Conservation (phyloP, 225 moss, liverwort and hornwort genomes). For the Thuidium tamariscinum region DNA sequence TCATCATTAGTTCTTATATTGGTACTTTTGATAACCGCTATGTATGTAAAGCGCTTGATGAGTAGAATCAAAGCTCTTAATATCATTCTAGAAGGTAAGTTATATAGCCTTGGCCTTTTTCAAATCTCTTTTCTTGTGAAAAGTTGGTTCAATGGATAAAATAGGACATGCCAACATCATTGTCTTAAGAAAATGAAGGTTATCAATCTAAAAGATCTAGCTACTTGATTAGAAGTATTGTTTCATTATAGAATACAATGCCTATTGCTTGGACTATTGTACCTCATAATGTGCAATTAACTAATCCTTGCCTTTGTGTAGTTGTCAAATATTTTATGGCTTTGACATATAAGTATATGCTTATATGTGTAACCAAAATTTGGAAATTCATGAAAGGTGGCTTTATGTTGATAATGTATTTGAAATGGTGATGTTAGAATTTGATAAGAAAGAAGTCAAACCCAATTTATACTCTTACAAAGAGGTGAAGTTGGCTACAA, state of each 20-base stretch:
- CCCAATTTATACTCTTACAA: background rate
- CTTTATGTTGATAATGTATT: too few relatives aligned
- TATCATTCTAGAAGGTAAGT: too few relatives aligned
- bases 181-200: accelerated
- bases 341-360: accelerated
- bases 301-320: accelerated
- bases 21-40: too few relatives aligned
- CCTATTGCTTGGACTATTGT: too few relatives aligned
- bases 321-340: background rate
- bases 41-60: too few relatives aligned
- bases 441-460: background rate
- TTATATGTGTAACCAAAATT: accelerated
- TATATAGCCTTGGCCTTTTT: too few relatives aligned
- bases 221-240: background rate
- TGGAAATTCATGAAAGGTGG: accelerated
- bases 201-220: background rate
- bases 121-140: background rate
- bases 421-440: background rate
- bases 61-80: too few relatives aligned
- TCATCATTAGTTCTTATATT: too few relatives aligned
- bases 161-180: too few relatives aligned
- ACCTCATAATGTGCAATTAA: accelerated
- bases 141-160: accelerated
- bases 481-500: background rate
- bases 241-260: background rate